phyloP scores from a whole-genome alignment of 257 asterid species.

The Datura wrightii region DNA sequence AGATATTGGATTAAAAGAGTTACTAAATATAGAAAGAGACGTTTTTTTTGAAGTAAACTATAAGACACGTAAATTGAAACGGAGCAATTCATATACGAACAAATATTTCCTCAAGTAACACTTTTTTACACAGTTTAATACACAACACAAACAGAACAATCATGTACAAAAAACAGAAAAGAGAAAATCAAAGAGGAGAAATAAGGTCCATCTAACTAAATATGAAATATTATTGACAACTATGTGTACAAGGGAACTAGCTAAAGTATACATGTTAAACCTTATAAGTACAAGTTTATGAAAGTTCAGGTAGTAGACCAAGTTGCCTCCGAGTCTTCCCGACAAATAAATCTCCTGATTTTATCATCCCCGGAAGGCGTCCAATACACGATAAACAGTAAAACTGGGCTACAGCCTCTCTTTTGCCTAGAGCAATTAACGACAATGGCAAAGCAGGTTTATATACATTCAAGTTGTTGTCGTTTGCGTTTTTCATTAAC shows the following conservation, averaged over 20 bases:
- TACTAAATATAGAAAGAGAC: no score
- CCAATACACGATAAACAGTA: constrained; percentile 59
- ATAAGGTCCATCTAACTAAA: not conserved
- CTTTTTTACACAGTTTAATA: not conserved
- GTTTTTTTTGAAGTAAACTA: no score
- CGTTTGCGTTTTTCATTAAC: constrained; percentile 49
- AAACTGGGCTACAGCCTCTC: constrained; percentile 64
- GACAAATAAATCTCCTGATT: constrained; percentile 84
- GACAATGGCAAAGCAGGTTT: constrained; percentile 66
- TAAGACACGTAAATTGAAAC: not conserved
- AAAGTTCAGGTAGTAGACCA: constrained; percentile 55
- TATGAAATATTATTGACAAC: constrained; percentile 14
- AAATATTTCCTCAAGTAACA: not conserved
- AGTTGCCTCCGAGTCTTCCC: constrained; percentile 58
- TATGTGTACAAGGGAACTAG: not conserved
- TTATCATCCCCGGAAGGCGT: constrained; percentile 76
- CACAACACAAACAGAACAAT: constrained; percentile 20
- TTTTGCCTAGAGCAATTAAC: constrained; percentile 73
- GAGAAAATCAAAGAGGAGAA: not conserved
- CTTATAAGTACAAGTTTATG: not conserved
- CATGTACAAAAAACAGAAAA: not conserved
- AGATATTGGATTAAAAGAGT: not conserved
- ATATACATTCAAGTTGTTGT: constrained; percentile 53
- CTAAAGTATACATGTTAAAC: not conserved
- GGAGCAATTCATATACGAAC: not conserved